Evolutionary conservation across 192 early-diverging fungal genomes (phyloP), one percentile per base, ranked within the genome.

Genomic region (Martensiomyces pterosporus): DNA sequence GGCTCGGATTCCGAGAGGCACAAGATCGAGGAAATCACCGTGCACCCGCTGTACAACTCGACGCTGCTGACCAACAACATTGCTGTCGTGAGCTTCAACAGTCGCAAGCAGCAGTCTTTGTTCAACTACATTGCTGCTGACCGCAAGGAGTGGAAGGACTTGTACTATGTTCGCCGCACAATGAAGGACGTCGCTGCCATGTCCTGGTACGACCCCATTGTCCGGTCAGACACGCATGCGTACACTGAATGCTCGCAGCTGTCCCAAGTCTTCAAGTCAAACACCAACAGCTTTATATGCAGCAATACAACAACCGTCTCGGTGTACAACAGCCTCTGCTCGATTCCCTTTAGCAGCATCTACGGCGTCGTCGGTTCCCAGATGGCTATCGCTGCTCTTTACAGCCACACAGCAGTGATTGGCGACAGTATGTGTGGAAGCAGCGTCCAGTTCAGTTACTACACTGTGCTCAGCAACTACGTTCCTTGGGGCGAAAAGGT

Each of bases 11-110:
- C 46, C 0, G 45, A 16, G 2, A 22, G 35, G 2, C 41, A 47
- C 52, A 27, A 13, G 0, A 32, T 57, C 2, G 36, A 24, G 13
- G 34, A 50, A 5, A 38, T 67, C 9, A 43, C 51, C 4, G 64
- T 67, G 15, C 64, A 67, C 24, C 64, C 64, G 0, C 7, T n/a
- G 0, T 67, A 58, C 32, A 23, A 52, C 47, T 10, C 50, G 1
- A 16, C 13, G 4, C 54, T 52, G 16, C 54, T 55, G 42, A 57
- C 64, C 24, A 67, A 67, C 38, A 67, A 67, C 24, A 41, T 67
- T 15, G 64, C 64, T 0, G 3, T 59, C 13, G 14, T 67, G 5
- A 40, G 55, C 32, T 67, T 43, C 25, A 54, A 58, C 39, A 42
- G 26, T 8, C 13, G 24, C 47, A 37, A 21, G 29, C 23, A 37